Conservation (phyloP, 2,329 filamentous ascomycete genomes). For the Microcera coccophila region DNA sequence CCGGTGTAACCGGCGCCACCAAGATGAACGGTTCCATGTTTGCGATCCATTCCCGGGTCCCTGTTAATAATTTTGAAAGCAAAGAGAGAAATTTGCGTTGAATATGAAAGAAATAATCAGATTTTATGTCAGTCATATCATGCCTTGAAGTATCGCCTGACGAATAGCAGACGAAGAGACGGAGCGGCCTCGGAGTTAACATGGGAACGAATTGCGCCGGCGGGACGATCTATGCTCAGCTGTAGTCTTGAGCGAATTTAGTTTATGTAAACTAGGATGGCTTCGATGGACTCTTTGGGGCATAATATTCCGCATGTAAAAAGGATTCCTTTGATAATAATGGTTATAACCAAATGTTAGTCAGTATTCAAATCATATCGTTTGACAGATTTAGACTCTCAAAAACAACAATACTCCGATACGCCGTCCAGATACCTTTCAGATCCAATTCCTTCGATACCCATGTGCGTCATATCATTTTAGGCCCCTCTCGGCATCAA, state of each 20-base stretch:
- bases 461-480: neutral
- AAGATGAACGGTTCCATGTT: constrained; percentile 42
- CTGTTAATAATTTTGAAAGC: no score
- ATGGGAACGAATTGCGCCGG: constrained; percentile 1
- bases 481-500: constrained; percentile 15
- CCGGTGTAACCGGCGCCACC: constrained; percentile 76
- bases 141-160: constrained; percentile 1
- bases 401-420: neutral
- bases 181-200: constrained; percentile 1
- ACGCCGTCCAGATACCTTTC: neutral
- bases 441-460: neutral
- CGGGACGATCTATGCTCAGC: constrained; percentile 6
- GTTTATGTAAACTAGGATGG: neutral
- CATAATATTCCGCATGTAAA: neutral
- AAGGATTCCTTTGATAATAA: neutral
- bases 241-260: no score
- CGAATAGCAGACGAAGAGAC: constrained; percentile 6
- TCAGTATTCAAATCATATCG: no score
- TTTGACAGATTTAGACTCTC: neutral
- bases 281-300: neutral
- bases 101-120: no score
- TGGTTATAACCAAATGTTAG: no score
- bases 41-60: no score
- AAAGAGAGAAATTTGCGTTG: no score
- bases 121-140: neutral